A percentile compares a stretch with the other conserved stretches of the same genome.
These are phyloP conservation scores for Xenosphaeropsis pyriputrescens DNA, from an alignment of 2,329 filamentous ascomycete species.

Conservation along the genomic window DNA sequence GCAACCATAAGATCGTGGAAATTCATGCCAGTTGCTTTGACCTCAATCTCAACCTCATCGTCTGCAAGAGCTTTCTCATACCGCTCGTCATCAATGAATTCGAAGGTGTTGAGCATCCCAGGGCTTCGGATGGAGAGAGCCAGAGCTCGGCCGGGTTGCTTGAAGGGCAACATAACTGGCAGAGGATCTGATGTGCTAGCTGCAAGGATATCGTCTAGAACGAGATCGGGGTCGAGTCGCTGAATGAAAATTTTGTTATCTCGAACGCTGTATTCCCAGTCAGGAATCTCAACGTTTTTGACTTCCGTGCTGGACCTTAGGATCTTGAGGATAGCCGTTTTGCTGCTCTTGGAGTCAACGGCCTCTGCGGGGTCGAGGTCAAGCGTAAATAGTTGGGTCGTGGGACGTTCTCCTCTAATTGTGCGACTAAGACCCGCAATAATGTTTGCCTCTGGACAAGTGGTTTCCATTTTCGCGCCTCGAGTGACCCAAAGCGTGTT, in stretches of 20 bases:
- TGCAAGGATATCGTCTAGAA: constrained; percentile 24
- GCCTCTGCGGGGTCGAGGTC: constrained; percentile 14
- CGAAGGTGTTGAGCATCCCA: constrained; percentile 6
- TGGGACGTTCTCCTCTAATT: constrained; percentile 1
- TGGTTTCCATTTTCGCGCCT: not conserved
- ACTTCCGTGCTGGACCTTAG: not conserved
- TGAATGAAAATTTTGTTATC: constrained; percentile 7
- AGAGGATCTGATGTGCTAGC: constrained; percentile 16
- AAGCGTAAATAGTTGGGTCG: constrained; percentile 2
- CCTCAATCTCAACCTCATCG: constrained; percentile 21
- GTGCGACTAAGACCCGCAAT: constrained; percentile 5
- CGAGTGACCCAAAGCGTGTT: not conserved
- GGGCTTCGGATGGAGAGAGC: constrained; percentile 1
- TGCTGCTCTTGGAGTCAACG: constrained; percentile 12
- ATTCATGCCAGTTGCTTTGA: constrained; percentile 23
- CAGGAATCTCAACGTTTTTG: not conserved
- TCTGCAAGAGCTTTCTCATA: constrained; percentile 3
- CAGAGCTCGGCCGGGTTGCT: not conserved
- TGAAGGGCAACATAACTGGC: constrained; percentile 18
- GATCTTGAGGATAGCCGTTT: not conserved
- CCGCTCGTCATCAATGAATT: constrained; percentile 4
- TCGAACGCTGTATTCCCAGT: not conserved
- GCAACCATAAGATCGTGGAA: constrained; percentile 26
- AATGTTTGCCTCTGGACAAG: not conserved
- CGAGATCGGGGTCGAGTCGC: not conserved